A percentile compares a stretch with the other conserved stretches of the same genome.
Evolutionary conservation across 257 asterid genomes (phyloP).

Genomic region (Solanum chilense): DNA sequence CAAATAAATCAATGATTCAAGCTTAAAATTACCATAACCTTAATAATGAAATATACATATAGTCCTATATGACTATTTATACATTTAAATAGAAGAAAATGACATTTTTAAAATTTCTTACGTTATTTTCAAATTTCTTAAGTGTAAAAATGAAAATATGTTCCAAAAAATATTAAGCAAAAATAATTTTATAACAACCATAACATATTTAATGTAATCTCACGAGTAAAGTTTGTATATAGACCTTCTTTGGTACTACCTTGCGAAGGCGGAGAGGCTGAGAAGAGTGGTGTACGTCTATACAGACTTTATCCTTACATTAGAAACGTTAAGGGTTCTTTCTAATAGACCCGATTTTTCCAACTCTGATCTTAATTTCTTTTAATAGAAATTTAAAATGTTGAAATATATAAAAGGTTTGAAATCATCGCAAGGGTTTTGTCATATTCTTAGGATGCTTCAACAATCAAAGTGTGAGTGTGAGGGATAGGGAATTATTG

Average conservation of each 20-base stretch:
- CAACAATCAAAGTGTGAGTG: not conserved
- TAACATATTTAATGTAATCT: not conserved
- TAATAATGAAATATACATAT: not conserved
- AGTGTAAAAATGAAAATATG: not conserved
- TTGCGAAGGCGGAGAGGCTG: not conserved
- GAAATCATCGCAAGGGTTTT: not conserved
- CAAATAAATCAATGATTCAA: not conserved
- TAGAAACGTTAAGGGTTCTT: not conserved
- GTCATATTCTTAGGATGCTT: not conserved
- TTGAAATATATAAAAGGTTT: not conserved
- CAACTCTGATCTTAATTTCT: not conserved
- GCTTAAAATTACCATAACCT: not conserved
- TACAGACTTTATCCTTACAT: not conserved
- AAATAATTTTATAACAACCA: not conserved
- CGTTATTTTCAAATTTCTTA: not conserved
- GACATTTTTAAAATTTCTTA: not conserved
- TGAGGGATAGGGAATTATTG: not conserved
- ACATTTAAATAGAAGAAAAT: not conserved
- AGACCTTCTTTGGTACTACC: not conserved
- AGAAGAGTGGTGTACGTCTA: not conserved
- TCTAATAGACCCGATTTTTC: not conserved
- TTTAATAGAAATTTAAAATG: not conserved
- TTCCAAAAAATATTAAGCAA: not conserved
- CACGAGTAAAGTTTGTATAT: not conserved
- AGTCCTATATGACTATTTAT: not conserved